Evolutionary conservation across 2,329 filamentous ascomycete genomes (phyloP).

Genomic region (Nigrospora sphaerica): DNA sequence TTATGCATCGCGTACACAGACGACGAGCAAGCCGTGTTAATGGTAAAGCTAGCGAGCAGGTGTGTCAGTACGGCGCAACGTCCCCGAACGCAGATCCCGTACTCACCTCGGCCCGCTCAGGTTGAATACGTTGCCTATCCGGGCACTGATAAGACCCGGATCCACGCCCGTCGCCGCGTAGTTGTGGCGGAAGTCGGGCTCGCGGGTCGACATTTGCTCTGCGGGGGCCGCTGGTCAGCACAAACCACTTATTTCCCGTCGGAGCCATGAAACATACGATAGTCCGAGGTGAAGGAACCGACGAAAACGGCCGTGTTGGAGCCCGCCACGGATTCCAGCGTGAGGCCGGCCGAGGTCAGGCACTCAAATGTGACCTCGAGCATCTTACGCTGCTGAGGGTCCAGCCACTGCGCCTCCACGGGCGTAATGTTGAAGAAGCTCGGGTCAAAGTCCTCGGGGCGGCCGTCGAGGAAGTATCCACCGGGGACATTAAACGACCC

Average conservation of each 20-base stretch:
- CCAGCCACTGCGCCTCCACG: constrained; percentile 28
- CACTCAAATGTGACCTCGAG: constrained; percentile 33
- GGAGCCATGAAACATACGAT: constrained; percentile 10
- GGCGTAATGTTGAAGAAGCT: constrained; percentile 32
- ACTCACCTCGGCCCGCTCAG: constrained; percentile 21
- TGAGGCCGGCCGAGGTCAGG: constrained; percentile 28
- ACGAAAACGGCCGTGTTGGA: constrained; percentile 20
- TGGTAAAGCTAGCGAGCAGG: constrained; percentile 6
- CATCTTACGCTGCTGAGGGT: constrained; percentile 32
- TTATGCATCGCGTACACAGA: constrained; percentile 25
- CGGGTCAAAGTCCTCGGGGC: constrained; percentile 14
- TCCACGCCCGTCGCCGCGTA: constrained; percentile 24
- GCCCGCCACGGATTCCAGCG: constrained; percentile 17
- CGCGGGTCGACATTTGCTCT: constrained; percentile 16
- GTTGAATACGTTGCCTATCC: constrained; percentile 29
- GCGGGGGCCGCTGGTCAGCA: not conserved
- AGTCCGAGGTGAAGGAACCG: constrained; percentile 15
- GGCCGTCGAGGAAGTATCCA: constrained; percentile 16
- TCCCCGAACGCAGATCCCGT: not conserved
- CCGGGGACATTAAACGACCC: constrained; percentile 12
- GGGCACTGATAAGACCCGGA: constrained; percentile 27
- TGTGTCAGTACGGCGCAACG: not conserved
- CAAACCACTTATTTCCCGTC: too few species aligned
- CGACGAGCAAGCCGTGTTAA: constrained; percentile 30
- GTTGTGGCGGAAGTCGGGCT: constrained; percentile 16